phyloP scores from a whole-genome alignment of 176 grass and related monocot genomes.

The Musa troglodytarum region DNA sequence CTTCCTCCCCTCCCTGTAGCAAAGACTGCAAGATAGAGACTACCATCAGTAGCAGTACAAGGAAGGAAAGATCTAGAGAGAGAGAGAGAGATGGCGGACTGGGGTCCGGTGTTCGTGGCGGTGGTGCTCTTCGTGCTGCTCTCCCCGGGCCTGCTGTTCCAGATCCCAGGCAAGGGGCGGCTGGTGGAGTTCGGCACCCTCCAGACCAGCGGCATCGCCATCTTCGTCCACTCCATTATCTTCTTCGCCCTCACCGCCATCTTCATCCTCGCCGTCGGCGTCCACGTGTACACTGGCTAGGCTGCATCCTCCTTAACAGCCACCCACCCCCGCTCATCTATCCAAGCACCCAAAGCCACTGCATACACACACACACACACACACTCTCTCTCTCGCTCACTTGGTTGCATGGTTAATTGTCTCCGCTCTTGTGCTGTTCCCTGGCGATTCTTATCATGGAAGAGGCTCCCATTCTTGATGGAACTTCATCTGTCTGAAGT shows the following conservation, averaged over 20 bases:
- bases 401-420: too few species aligned
- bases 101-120: conserved; percentile 70
- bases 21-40: too few species aligned
- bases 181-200: conserved; percentile 81
- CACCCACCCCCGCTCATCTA: too few species aligned
- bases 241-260: conserved; percentile 81
- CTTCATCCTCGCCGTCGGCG: conserved; percentile 58
- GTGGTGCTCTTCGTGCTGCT: conserved; percentile 86
- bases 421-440: too few species aligned
- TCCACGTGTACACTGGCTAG: conserved; percentile 56
- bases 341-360: too few species aligned
- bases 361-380: too few species aligned
- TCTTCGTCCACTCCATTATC: conserved; percentile 75
- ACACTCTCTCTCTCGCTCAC: too few species aligned
- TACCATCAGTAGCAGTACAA: too few species aligned
- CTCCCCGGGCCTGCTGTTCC: conserved; percentile 71
- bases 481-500: too few species aligned
- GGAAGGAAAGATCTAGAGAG: not conserved
- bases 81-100: conserved; percentile 44
- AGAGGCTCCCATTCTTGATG: too few species aligned
- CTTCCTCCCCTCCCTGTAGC: not conserved
- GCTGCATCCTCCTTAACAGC: not conserved
- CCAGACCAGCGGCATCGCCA: conserved; percentile 78
- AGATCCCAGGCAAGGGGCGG: conserved; percentile 57
- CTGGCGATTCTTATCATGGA: too few species aligned